phyloP scores from a whole-genome alignment of 768 basidiomycete genomes.

The Mycena filopes region DNA sequence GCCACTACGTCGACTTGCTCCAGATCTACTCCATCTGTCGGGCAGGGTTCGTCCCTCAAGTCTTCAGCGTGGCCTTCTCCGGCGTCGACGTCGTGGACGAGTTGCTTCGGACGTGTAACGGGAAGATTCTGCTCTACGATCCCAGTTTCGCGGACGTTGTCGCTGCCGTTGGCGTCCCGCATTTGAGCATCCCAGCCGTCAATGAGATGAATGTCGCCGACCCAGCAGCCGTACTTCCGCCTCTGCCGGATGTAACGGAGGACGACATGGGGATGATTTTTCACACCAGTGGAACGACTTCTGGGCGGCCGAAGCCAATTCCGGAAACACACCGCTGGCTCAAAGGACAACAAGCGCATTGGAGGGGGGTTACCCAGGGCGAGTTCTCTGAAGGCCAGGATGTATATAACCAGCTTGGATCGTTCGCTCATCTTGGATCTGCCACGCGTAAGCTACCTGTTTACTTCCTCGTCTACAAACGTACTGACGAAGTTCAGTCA shows the following conservation, averaged over 20 bases:
- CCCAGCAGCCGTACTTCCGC: not conserved
- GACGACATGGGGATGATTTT: conserved; percentile 40
- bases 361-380: conserved; percentile 7
- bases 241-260: conserved; percentile 8
- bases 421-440: conserved; percentile 17
- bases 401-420: conserved; percentile 1
- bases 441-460: not conserved
- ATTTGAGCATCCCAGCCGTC: not conserved
- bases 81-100: conserved; percentile 1
- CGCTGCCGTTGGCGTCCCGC: not conserved
- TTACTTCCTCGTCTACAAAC: not conserved
- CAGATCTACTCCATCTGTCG: conserved; percentile 36
- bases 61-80: conserved; percentile 30
- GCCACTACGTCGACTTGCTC: conserved; percentile 35
- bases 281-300: conserved; percentile 42
- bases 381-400: not conserved
- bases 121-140: conserved; percentile 7
- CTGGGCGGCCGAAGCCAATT: conserved; percentile 40
- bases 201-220: not conserved
- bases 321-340: conserved; percentile 34
- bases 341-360: conserved; percentile 11
- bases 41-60: conserved; percentile 39
- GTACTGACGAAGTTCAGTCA: conserved; percentile 8
- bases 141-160: not conserved
- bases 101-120: conserved; percentile 3